Conservation (phyloP, 495 filamentous ascomycete genomes). For the Lophium mytilinum region DNA sequence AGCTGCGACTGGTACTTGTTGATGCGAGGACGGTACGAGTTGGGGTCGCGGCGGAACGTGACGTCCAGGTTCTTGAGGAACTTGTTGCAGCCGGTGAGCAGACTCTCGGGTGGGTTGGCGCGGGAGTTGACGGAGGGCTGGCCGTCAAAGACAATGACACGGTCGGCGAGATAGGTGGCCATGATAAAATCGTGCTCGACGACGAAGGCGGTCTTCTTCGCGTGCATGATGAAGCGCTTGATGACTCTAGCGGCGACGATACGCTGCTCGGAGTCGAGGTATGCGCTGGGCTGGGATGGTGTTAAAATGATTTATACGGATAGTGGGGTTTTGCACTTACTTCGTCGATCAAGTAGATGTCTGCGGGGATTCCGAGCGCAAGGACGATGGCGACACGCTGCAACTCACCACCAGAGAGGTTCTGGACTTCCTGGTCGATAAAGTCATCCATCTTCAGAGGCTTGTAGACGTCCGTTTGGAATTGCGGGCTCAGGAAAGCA, state of each 20-base stretch:
- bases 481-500: slow-evolving; percentile 90
- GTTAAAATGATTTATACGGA: too few species aligned
- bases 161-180: slow-evolving; percentile 94
- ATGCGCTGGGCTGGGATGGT: slow-evolving; percentile 31
- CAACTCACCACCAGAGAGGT: slow-evolving; percentile 96
- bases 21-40: slow-evolving; percentile 91
- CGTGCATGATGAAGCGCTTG: slow-evolving; percentile 99
- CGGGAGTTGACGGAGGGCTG: slow-evolving; percentile 78
- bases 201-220: slow-evolving; percentile 98
- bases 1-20: slow-evolving; percentile 94
- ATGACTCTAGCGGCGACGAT: slow-evolving; percentile 94
- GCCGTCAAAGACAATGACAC: slow-evolving; percentile 97
- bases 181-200: slow-evolving; percentile 99
- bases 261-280: slow-evolving; percentile 98
- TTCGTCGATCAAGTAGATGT: slow-evolving; percentile 98
- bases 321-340: slow-evolving; percentile 51
- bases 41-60: slow-evolving; percentile 95
- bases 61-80: slow-evolving; percentile 95
- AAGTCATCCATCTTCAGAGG: slow-evolving; percentile 96
- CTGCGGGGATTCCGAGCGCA: slow-evolving; percentile 88
- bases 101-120: slow-evolving; percentile 81
- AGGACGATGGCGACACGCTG: slow-evolving; percentile 97
- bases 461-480: slow-evolving; percentile 99
- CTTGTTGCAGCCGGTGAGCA: slow-evolving; percentile 92
- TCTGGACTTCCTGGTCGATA: slow-evolving; percentile 98